A percentile compares a stretch with the other conserved stretches of the same genome.
Evolutionary conservation across 441 rosid genomes (phyloP).

Genomic region (Bocquillonia castaneifolia): DNA sequence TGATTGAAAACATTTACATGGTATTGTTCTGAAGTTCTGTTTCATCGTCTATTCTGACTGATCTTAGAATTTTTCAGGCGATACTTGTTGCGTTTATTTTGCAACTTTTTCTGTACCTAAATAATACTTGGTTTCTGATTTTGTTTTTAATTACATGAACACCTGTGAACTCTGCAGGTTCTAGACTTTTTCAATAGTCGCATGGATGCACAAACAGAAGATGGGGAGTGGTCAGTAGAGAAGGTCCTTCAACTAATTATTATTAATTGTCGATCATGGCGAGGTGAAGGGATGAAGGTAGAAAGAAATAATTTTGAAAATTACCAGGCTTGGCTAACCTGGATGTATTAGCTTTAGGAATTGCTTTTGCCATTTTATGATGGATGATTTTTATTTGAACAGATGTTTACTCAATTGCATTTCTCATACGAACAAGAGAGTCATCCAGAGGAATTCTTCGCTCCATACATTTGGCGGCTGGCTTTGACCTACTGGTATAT

Average conservation of each 20-base stretch:
- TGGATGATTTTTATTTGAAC: conserved; percentile 19
- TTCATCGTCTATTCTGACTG: conserved; percentile 1
- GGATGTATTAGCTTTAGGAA: background rate
- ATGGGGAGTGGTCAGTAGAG: conserved; percentile 96
- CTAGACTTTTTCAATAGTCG: conserved; percentile 90
- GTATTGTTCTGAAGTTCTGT: conserved; percentile 30
- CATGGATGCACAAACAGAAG: conserved; percentile 75
- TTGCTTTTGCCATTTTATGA: background rate
- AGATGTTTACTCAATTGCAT: conserved; percentile 96
- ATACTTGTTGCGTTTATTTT: background rate
- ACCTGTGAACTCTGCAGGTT: conserved; percentile 46
- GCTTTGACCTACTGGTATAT: conserved; percentile 62
- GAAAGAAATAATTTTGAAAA: conserved; percentile 7
- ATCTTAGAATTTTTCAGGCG: conserved; percentile 1
- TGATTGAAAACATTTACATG: conserved; percentile 86
- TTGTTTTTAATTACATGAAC: background rate
- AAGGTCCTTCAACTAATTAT: conserved; percentile 80
- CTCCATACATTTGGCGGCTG: conserved; percentile 91
- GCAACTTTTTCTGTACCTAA: conserved; percentile 7
- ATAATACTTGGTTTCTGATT: background rate
- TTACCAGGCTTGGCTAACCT: background rate
- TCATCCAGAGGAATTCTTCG: conserved; percentile 95
- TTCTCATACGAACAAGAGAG: conserved; percentile 99
- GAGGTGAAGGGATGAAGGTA: conserved; percentile 98
- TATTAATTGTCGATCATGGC: conserved; percentile 83